Base-by-base conservation (phyloP, 2,329 filamentous ascomycete species). In the Colletotrichum sp. region DNA sequence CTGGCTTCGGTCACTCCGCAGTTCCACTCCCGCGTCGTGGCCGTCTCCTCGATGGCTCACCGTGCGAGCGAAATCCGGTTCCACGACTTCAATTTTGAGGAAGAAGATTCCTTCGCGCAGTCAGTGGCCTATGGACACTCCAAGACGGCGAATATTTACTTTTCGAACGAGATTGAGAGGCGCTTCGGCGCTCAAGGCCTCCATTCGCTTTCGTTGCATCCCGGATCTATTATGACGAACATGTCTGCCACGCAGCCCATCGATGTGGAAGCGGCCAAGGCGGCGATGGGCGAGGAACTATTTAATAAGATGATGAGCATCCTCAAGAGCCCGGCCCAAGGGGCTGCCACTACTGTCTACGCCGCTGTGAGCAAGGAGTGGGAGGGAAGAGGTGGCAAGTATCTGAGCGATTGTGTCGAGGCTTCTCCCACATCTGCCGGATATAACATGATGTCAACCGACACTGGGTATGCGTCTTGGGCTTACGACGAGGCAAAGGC, bases 61-160 rank as follows among this genome's bases (percentile, higher is more conserved):
- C 24, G 39, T 6, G 69, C 73, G 12, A 78, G 78, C 16, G 84
- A 84, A 12, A 69, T 76, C 12, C 79, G 83, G 72, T 34, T 66
- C 36, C 39, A 52, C 24, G 39, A 18, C 1, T 66, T 75, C 15
- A 77, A 77, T 91, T 91, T 74, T 86, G 83, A 0, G 86, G 89
- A 77, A 7, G 15, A 32, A 5, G 63, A 4, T 1, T 80, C 89
- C 73, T 21, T 49, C 10, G 69, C 84, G 5, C 82, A 82, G 0
- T 82, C 79, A 59, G 16, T 72, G 1, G 82, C 87, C 1, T 92
- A 92, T 72, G 86, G 83, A 0, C 86, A 89, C 77, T 83, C 84
- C 60, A 92, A 92, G 77, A 84, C 85, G 0, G 89, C 90, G 7
- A 89, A 88, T 69, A 85, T 90, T 26, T 88, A 85, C 78, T 86